Base-by-base conservation (phyloP, 73 alveolate genomes). In the Uronychia setigera region DNA sequence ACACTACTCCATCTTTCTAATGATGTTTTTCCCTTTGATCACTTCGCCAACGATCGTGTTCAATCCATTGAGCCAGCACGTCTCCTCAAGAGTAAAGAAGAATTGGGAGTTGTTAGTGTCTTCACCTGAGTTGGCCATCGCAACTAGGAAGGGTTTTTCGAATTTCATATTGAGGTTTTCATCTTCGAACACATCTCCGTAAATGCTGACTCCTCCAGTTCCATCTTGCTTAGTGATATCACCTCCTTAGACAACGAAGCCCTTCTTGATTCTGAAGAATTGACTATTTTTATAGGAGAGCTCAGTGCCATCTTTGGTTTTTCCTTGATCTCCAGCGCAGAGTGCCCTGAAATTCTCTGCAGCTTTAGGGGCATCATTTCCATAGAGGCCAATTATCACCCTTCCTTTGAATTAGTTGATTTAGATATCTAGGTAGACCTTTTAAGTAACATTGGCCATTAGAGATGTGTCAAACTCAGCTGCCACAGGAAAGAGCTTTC, bases 101-200 rank as follows among this genome's bases (percentile, higher is more conserved):
- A 95, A 95, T 78, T 95, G 92, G 58, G 97, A 90, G 74, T 92
- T 95, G 84, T 95, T 95, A 32, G 98, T 90, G 89, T 95, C 87
- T 13, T 97, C 96, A 31, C 98, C 98, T n/a, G 96, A 90, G 79
- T 95, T 93, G 83, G 97, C 97, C 98, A 95, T 95, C 5, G 96
- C 87, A 76, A 94, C 89, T 28, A 90, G 86, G 59, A 93, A 98
- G 11, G 94, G 85, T 33, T 90, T 93, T 80, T 81, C 85, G 30
- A 74, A 86, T 86, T 90, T 78, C n/a, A 76, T 26, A 98, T 74
- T 60, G 74, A 87, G 80, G 79, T 81, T 87, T 87, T 87, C 93
- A 87, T 87, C 93, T 74, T 87, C 90, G 80, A 87, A 87, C 79
- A 30, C 74, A 32, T 80, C 74, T 0, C 93, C 93, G 80, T 87